Conservation (phyloP, 139 green algal species). For the Edaphochlamys debaryana region DNA sequence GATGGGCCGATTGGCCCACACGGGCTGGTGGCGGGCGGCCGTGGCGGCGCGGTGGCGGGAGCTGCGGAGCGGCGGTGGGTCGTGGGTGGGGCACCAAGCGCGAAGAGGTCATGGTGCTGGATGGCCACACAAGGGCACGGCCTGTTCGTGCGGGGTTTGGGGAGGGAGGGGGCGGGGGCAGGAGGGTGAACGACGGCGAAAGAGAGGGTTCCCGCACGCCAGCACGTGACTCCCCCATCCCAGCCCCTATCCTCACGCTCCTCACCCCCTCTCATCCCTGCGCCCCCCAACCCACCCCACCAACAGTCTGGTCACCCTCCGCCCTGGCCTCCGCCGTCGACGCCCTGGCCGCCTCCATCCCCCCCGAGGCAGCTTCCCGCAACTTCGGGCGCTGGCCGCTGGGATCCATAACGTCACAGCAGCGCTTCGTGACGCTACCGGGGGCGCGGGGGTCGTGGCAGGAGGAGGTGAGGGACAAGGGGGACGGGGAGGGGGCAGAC, state of each 20-base stretch:
- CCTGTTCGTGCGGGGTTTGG: too few relatives aligned
- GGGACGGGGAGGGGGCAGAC: neutral
- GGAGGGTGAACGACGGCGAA: neutral
- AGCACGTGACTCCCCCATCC: neutral
- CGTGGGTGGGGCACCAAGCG: too few relatives aligned
- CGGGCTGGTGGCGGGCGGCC: constrained; percentile 2
- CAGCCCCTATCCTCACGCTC: neutral
- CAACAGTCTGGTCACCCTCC: constrained; percentile 9
- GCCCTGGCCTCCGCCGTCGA: neutral
- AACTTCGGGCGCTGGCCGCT: constrained; percentile 25
- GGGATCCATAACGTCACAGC: neutral
- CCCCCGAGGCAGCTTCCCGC: neutral
- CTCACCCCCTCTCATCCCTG: too few relatives aligned
- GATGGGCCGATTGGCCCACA: neutral
- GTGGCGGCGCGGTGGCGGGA: constrained; percentile 15
- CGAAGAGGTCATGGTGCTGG: neutral
- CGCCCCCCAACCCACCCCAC: too few relatives aligned
- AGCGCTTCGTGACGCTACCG: constrained; percentile 33
- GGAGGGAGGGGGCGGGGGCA: neutral
- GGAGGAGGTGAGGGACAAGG: constrained; percentile 3
- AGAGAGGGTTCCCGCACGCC: neutral
- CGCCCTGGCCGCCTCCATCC: neutral
- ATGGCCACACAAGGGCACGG: neutral
- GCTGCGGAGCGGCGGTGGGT: neutral
- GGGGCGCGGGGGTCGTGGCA: constrained; percentile 11